phyloP scores from a whole-genome alignment of 2,329 filamentous ascomycete genomes.

The Aureobasidium sp. region DNA sequence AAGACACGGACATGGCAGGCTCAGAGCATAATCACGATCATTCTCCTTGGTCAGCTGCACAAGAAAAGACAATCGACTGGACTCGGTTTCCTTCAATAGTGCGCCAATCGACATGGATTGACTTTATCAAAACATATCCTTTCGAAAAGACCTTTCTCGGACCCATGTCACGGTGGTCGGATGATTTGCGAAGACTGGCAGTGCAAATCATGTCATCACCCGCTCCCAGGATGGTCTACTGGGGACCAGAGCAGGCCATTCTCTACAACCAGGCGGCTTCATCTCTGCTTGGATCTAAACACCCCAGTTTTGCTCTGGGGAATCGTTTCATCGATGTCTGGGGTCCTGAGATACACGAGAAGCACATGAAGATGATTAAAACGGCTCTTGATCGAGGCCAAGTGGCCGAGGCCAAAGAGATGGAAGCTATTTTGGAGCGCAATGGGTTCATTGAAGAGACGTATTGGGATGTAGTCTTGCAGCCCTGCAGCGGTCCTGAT shows the following conservation, averaged over 20 bases:
- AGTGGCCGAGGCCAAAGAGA: neutral
- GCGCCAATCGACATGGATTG: neutral
- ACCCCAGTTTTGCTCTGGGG: slow-evolving; percentile 18
- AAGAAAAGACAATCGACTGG: slow-evolving; percentile 6
- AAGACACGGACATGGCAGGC: neutral
- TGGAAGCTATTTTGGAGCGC: slow-evolving; percentile 3
- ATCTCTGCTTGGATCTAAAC: slow-evolving; percentile 26
- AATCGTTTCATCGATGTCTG: slow-evolving; percentile 18
- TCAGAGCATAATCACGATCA: neutral
- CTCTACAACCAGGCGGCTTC: slow-evolving; percentile 32
- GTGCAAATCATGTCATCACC: slow-evolving; percentile 26
- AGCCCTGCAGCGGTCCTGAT: slow-evolving; percentile 22
- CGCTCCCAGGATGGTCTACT: slow-evolving; percentile 24
- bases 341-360: slow-evolving; percentile 7
- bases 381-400: neutral
- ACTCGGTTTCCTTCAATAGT: neutral
- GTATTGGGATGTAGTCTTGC: slow-evolving; percentile 24
- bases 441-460: slow-evolving; percentile 26
- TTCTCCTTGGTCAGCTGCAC: neutral
- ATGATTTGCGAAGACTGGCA: slow-evolving; percentile 21
- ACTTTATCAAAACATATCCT: slow-evolving; percentile 23
- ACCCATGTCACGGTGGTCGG: slow-evolving; percentile 24
- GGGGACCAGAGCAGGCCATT: slow-evolving; percentile 28
- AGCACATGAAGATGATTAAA: slow-evolving; percentile 11
- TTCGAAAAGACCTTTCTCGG: slow-evolving; percentile 26